A percentile compares a stretch with the other conserved stretches of the same genome.
phyloP scores from a whole-genome alignment of 805 yeast species.

The Lachancea waltii region DNA sequence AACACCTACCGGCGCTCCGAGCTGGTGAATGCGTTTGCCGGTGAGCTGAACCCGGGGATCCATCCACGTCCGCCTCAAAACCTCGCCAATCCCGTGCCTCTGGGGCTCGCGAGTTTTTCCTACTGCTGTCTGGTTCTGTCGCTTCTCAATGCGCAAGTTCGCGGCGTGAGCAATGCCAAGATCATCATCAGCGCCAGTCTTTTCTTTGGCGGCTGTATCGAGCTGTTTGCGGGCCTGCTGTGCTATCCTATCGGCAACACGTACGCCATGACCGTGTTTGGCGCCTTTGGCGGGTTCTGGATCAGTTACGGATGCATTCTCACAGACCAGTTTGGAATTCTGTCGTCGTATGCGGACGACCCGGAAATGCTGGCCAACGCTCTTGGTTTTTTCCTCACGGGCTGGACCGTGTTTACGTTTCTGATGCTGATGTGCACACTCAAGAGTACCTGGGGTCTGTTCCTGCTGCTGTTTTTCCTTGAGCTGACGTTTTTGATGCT shows the following conservation, averaged over 20 bases:
- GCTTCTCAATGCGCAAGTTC: conserved; percentile 55
- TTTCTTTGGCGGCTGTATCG: conserved; percentile 70
- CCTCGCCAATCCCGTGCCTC: conserved; percentile 70
- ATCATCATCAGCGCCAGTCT: conserved; percentile 60
- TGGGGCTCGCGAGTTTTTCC: conserved; percentile 68
- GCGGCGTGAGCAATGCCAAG: conserved; percentile 57
- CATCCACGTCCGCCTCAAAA: conserved; percentile 43
- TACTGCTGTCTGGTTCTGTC: conserved; percentile 51
- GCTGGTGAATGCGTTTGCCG: conserved; percentile 58
- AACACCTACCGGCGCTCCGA: conserved; percentile 45
- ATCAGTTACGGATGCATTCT: conserved; percentile 61
- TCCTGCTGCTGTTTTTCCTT: conserved; percentile 46
- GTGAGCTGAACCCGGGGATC: conserved; percentile 41
- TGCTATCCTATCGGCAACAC: conserved; percentile 72
- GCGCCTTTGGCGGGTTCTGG: conserved; percentile 67
- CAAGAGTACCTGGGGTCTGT: conserved; percentile 55
- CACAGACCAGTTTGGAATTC: conserved; percentile 52
- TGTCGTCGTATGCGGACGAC: conserved; percentile 41
- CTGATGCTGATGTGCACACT: conserved; percentile 50
- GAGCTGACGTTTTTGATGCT: conserved; percentile 49
- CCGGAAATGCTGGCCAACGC: conserved; percentile 43
- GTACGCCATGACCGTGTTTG: conserved; percentile 55
- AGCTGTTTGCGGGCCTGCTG: conserved; percentile 67
- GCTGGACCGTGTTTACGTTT: conserved; percentile 61
- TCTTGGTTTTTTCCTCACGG: conserved; percentile 51